phyloP scores from a whole-genome alignment of 495 filamentous ascomycete species.

The Penicillium desertorum region DNA sequence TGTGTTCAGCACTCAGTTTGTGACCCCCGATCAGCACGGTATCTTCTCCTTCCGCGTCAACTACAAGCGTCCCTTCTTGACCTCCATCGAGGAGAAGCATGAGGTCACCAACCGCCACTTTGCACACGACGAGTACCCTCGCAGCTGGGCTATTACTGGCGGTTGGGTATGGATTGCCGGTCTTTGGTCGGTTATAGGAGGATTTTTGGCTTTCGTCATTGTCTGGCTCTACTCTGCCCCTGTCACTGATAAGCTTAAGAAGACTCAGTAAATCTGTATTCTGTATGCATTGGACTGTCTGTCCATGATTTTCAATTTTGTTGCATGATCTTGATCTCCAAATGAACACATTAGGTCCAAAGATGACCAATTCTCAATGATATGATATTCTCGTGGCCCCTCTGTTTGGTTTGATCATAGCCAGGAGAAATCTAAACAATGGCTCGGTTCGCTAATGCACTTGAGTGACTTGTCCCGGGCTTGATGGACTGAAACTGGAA shows the following conservation, averaged over 20 bases:
- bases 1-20: constrained; percentile 73
- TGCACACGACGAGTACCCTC: constrained; percentile 93
- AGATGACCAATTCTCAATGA: constrained; percentile 3
- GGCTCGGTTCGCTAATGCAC: neutral
- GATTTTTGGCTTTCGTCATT: constrained; percentile 81
- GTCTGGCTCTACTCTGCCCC: constrained; percentile 90
- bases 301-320: constrained; percentile 23
- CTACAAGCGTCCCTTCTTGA: constrained; percentile 92
- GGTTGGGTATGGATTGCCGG: constrained; percentile 97
- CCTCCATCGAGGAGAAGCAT: constrained; percentile 87
- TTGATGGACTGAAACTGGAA: neutral
- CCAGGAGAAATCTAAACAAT: neutral
- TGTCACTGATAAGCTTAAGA: constrained; percentile 53
- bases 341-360: constrained; percentile 5
- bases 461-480: neutral
- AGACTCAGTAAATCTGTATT: constrained; percentile 59
- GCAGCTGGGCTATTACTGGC: constrained; percentile 83
- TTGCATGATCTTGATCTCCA: constrained; percentile 8
- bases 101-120: constrained; percentile 93
- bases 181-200: constrained; percentile 75
- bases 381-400: neutral
- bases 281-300: constrained; percentile 22
- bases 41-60: constrained; percentile 97
- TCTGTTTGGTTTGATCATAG: neutral
- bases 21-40: constrained; percentile 90